Percentiles rank a stretch among this genome's conserved stretches.
Conservation (phyloP, 208 protist species). For the Histomonas meleagridis region DNA sequence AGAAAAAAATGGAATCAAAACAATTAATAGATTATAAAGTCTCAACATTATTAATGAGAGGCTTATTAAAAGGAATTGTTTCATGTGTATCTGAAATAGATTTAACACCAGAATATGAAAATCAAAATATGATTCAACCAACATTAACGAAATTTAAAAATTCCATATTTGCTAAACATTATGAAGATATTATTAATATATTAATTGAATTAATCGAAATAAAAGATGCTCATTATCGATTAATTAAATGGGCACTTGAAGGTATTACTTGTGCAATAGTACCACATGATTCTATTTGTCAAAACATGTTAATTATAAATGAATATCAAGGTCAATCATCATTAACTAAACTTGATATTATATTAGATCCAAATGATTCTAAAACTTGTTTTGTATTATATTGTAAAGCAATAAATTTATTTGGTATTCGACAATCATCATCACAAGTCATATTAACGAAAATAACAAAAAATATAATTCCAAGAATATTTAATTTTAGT, state of each 20-base stretch:
- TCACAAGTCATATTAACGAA: neutral
- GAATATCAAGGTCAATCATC: neutral
- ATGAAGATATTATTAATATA: neutral
- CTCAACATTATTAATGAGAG: neutral
- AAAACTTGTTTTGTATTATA: neutral
- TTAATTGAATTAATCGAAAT: neutral
- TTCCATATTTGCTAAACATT: neutral
- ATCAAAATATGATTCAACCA: neutral
- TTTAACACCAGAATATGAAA: neutral
- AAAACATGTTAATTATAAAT: neutral
- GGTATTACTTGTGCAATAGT: neutral
- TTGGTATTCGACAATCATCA: neutral
- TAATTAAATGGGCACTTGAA: neutral
- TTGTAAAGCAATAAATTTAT: neutral
- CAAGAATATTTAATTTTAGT: neutral
- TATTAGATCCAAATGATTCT: neutral
- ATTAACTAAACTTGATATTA: neutral
- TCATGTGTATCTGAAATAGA: neutral
- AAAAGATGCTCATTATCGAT: neutral
- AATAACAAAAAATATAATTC: neutral
- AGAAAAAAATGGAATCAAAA: neutral
- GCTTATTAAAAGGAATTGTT: neutral
- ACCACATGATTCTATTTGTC: neutral
- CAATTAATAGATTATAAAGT: neutral
- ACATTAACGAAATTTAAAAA: neutral